These are phyloP conservation scores for Apophysomyces sp. DNA, from an alignment of 371 early-diverging fungal genomes.

Conservation along the genomic window DNA sequence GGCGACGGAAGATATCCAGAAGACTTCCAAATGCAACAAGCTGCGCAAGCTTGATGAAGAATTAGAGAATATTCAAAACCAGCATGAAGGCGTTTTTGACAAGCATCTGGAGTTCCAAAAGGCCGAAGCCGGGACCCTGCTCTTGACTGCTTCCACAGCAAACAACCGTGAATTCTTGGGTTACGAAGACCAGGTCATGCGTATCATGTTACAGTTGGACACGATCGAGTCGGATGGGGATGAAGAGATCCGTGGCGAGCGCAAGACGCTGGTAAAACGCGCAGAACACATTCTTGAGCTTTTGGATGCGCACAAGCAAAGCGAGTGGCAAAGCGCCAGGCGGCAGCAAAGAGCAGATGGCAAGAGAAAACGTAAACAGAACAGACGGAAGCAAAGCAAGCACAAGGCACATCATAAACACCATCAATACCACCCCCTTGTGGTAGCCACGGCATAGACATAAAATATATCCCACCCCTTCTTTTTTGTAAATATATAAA, in stretches of 20 bases:
- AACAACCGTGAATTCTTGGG: conserved; percentile 23
- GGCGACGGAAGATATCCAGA: not conserved
- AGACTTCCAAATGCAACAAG: not conserved
- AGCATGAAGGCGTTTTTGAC: not conserved
- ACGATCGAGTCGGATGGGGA: conserved; percentile 40
- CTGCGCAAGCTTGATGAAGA: not conserved
- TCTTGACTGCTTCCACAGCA: conserved; percentile 9
- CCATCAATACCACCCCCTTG: not conserved
- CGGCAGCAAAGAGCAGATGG: conserved; percentile 2
- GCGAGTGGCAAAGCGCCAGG: conserved; percentile 38
- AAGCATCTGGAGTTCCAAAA: not conserved
- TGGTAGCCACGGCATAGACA: not conserved
- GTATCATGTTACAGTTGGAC: conserved; percentile 34
- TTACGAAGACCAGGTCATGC: conserved; percentile 24
- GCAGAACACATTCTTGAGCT: conserved; percentile 30
- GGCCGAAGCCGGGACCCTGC: not conserved
- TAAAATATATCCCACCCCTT: not conserved
- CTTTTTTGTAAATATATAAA: not conserved
- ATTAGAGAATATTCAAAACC: not conserved
- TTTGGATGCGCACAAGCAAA: conserved; percentile 42
- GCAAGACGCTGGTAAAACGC: conserved; percentile 30
- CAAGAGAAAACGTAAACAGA: not conserved
- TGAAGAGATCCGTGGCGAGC: conserved; percentile 29
- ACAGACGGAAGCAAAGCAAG: not conserved
- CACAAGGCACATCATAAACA: not conserved